Conservation (phyloP, 331 rosid species). For the Quercus tomentella region DNA sequence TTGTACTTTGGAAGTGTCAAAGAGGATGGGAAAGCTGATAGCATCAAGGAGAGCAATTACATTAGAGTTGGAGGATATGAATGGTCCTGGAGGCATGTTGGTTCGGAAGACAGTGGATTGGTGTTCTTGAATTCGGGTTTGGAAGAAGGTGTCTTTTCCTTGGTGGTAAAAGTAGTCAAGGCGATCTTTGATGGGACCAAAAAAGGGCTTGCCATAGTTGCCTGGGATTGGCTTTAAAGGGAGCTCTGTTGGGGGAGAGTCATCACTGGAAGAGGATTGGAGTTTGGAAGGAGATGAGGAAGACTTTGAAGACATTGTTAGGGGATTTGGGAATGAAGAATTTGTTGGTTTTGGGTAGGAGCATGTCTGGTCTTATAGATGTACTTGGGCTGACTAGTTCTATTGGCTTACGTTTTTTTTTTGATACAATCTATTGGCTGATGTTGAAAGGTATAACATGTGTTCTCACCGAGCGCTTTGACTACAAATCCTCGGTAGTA, state of each 20-base stretch:
- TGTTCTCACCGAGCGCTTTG: no score
- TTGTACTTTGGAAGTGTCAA: conserved; percentile 56
- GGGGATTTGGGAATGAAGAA: neutral
- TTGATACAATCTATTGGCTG: no score
- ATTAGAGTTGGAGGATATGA: conserved; percentile 44
- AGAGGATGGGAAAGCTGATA: conserved; percentile 48
- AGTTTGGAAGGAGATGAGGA: neutral
- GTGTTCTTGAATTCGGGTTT: conserved; percentile 31
- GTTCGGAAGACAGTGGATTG: conserved; percentile 59
- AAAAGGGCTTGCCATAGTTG: conserved; percentile 43
- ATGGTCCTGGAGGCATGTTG: conserved; percentile 79
- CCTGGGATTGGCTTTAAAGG: conserved; percentile 64
- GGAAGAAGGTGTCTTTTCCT: conserved; percentile 60
- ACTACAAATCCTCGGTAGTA: no score
- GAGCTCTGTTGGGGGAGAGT: conserved; percentile 5
- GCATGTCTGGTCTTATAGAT: no score
- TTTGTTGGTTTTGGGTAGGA: neutral
- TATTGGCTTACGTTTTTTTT: no score
- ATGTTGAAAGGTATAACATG: no score
- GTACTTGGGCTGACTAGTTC: no score
- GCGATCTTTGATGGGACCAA: conserved; percentile 55
- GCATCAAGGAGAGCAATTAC: conserved; percentile 71
- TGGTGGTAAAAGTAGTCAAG: conserved; percentile 68
- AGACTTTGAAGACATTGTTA: neutral
- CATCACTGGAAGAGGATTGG: neutral